Percentiles rank a stretch among this genome's conserved stretches.
Evolutionary conservation across 1,284 basidiomycete genomes (phyloP).

Genomic region (Rhodotorula sp.): DNA sequence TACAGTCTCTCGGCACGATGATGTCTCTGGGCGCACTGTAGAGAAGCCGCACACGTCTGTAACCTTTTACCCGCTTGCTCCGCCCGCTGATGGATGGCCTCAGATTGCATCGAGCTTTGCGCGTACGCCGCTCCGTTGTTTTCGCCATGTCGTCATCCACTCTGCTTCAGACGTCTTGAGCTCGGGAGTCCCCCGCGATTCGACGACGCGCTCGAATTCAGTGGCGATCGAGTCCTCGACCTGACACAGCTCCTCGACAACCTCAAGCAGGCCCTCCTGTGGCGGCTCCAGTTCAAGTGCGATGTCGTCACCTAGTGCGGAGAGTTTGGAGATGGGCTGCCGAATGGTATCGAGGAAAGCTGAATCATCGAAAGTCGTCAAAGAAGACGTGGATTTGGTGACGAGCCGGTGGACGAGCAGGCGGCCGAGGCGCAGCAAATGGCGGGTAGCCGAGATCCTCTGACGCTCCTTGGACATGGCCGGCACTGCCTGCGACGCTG

Average conservation of each 20-base stretch:
- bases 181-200: not conserved
- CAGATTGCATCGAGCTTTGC: slow-evolving; percentile 14
- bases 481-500: not conserved
- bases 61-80: not conserved
- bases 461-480: not conserved
- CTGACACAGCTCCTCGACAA: slow-evolving; percentile 2
- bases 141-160: slow-evolving; percentile 26
- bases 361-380: not conserved
- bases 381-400: slow-evolving; percentile 10
- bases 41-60: not conserved
- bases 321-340: slow-evolving; percentile 1
- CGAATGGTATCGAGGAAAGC: slow-evolving; percentile 6
- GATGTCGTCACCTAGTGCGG: slow-evolving; percentile 30
- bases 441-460: not conserved
- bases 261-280: slow-evolving; percentile 10
- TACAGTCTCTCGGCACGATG: slow-evolving; percentile 57
- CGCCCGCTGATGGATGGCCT: not conserved
- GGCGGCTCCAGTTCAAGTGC: slow-evolving; percentile 21
- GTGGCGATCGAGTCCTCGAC: not conserved
- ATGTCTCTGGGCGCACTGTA: slow-evolving; percentile 29
- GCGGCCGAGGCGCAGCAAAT: slow-evolving; percentile 19
- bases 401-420: slow-evolving; percentile 26
- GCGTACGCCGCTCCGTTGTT: slow-evolving; percentile 13
- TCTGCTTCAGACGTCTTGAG: not conserved
- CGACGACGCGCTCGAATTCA: slow-evolving; percentile 8